Evolutionary conservation across 1,284 basidiomycete genomes (phyloP).

Genomic region (Puccinia coronata): DNA sequence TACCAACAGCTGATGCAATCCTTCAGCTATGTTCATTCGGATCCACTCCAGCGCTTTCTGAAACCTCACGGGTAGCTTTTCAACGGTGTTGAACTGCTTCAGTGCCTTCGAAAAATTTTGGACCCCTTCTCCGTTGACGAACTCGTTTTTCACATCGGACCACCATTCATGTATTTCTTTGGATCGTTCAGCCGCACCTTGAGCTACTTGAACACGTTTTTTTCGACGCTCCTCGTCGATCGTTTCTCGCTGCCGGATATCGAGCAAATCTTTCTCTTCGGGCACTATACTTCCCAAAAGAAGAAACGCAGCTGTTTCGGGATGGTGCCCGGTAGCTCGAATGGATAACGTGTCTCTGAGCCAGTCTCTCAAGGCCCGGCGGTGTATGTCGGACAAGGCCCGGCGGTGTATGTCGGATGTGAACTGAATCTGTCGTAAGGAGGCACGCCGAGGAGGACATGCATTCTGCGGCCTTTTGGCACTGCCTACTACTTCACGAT

Average conservation of each 20-base stretch:
- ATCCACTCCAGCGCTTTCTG: constrained; percentile 51
- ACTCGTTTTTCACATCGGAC: constrained; percentile 51
- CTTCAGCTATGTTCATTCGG: constrained; percentile 50
- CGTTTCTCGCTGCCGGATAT: constrained; percentile 52
- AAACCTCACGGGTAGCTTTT: constrained; percentile 52
- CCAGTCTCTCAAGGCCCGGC: constrained; percentile 53
- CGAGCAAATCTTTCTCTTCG: constrained; percentile 52
- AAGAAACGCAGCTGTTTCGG: constrained; percentile 54
- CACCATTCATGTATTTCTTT: constrained; percentile 50
- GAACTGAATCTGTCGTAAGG: constrained; percentile 51
- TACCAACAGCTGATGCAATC: constrained; percentile 52
- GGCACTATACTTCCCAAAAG: constrained; percentile 52
- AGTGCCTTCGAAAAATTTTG: constrained; percentile 52
- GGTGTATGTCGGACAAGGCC: constrained; percentile 52
- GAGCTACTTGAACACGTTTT: constrained; percentile 51
- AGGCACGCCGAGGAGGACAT: constrained; percentile 31
- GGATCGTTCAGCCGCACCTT: constrained; percentile 51
- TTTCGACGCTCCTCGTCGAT: constrained; percentile 53
- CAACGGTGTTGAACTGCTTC: constrained; percentile 44
- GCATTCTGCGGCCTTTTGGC: background rate
- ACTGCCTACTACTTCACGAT: constrained; percentile 19
- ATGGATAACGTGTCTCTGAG: constrained; percentile 53
- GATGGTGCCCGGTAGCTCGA: constrained; percentile 53
- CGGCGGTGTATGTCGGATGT: constrained; percentile 52
- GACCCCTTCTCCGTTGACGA: constrained; percentile 52